Conservation (phyloP, 1,284 basidiomycete genomes). For the Erythrobasidium hasegawianum region DNA sequence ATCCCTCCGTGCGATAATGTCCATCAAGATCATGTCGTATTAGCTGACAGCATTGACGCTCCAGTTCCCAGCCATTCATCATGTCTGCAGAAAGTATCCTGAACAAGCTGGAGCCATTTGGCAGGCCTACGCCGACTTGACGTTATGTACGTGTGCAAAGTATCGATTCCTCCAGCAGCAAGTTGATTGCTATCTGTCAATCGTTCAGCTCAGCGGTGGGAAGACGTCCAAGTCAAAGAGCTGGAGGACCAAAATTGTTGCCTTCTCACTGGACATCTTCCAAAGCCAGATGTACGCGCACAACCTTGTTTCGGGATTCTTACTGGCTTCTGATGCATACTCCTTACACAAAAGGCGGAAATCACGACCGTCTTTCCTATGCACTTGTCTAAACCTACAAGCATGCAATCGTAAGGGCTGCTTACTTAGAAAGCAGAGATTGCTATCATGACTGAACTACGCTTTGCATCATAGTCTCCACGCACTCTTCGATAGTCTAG, state of each 20-base stretch:
- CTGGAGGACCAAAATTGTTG: slow-evolving; percentile 5
- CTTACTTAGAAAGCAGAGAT: too few species aligned
- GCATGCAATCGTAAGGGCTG: slow-evolving; percentile 18
- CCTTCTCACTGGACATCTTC: slow-evolving; percentile 3
- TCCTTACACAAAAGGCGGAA: neutral
- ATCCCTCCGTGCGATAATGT: slow-evolving; percentile 3
- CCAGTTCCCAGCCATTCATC: slow-evolving; percentile 14
- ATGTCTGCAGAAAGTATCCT: slow-evolving; percentile 30
- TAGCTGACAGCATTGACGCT: neutral
- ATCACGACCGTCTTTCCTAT: slow-evolving; percentile 25
- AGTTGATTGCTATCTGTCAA: too few species aligned
- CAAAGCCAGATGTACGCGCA: slow-evolving; percentile 12
- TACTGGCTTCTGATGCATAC: neutral
- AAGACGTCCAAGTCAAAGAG: slow-evolving; percentile 16
- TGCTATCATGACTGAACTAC: too few species aligned
- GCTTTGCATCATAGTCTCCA: slow-evolving; percentile 4
- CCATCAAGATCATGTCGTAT: neutral
- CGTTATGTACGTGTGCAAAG: too few species aligned
- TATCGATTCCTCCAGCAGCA: too few species aligned
- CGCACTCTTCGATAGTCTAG: slow-evolving; percentile 2
- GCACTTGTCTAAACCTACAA: slow-evolving; percentile 16
- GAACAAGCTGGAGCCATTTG: slow-evolving; percentile 29
- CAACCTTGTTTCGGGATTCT: neutral
- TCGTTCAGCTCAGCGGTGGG: slow-evolving; percentile 33
- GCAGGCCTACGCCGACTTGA: slow-evolving; percentile 34